These are phyloP conservation scores for Oryza nivara DNA, from an alignment of 176 grass and related monocot species.

Conservation along the genomic window DNA sequence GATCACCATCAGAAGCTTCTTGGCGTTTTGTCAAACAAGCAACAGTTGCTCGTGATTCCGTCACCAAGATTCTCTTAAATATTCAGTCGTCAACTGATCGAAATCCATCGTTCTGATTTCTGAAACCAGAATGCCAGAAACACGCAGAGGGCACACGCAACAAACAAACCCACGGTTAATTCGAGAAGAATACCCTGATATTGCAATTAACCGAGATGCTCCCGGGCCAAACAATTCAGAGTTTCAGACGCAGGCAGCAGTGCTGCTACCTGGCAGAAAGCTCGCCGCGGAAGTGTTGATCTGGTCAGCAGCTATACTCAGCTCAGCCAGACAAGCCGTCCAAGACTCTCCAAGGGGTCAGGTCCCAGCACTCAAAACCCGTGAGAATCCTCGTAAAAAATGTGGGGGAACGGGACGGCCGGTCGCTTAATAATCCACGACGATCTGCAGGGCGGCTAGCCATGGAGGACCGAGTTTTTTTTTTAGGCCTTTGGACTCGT, in stretches of 20 bases:
- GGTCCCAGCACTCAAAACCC: not conserved
- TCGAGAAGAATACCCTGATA: not conserved
- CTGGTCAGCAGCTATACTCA: not conserved
- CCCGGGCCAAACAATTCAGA: not conserved
- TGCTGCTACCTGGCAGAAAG: not conserved
- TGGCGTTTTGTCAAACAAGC: constrained; percentile 29
- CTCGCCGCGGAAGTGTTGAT: not conserved
- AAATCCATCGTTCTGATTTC: not conserved
- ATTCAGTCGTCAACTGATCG: not conserved
- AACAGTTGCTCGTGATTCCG: not conserved
- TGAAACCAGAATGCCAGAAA: not conserved
- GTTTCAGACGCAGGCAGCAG: not conserved
- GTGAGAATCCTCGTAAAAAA: not conserved
- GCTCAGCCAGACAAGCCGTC: not conserved
- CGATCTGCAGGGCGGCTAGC: not conserved
- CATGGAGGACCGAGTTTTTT: constrained; percentile 15
- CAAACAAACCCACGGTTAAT: not conserved
- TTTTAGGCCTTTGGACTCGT: not conserved
- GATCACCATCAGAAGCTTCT: not conserved
- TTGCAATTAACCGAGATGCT: not conserved
- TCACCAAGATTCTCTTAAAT: not conserved
- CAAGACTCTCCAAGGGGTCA: not conserved
- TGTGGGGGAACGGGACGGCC: not conserved
- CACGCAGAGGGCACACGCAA: not conserved
- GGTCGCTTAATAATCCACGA: not conserved